A percentile compares a stretch with the other conserved stretches of the same genome.
phyloP scores from a whole-genome alignment of 208 protist species.

The Acanthamoeba triangularis region DNA sequence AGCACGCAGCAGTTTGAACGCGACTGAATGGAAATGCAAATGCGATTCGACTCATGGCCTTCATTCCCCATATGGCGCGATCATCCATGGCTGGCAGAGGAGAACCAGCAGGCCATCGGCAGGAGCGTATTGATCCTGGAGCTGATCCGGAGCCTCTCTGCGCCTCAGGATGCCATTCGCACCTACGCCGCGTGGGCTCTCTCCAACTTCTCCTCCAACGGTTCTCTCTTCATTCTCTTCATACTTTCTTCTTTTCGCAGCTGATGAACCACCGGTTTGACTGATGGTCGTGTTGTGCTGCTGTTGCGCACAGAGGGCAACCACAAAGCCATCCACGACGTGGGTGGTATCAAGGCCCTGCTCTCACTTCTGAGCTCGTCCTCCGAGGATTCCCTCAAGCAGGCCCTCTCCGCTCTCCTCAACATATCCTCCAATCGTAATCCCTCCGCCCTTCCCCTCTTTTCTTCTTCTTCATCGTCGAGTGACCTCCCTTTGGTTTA shows the following conservation, averaged over 20 bases:
- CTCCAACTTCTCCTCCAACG: conserved; percentile 73
- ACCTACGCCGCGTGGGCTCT: conserved; percentile 71
- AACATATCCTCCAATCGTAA: conserved; percentile 69
- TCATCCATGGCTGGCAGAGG: conserved; percentile 18
- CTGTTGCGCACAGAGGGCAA: neutral
- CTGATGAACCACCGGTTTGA: neutral
- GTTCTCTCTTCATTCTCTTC: neutral
- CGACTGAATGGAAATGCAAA: no score
- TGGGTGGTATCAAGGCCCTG: conserved; percentile 61
- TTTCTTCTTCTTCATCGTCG: neutral
- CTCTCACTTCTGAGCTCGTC: neutral
- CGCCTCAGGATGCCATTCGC: conserved; percentile 49
- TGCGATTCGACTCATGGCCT: neutral
- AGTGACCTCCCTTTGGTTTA: neutral
- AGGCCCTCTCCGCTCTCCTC: conserved; percentile 64
- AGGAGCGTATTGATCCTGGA: conserved; percentile 40
- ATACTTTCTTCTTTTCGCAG: neutral
- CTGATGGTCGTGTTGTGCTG: neutral
- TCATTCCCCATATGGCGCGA: no score
- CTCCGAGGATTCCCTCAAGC: conserved; percentile 68
- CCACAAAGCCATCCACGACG: conserved; percentile 56
- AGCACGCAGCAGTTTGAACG: no score
- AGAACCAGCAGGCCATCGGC: conserved; percentile 60
- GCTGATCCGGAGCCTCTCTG: conserved; percentile 25
- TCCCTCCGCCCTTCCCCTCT: neutral